Evolutionary conservation across 164 flowering plant genomes (phyloP).

Genomic region (Dillenia suffruticosa): DNA sequence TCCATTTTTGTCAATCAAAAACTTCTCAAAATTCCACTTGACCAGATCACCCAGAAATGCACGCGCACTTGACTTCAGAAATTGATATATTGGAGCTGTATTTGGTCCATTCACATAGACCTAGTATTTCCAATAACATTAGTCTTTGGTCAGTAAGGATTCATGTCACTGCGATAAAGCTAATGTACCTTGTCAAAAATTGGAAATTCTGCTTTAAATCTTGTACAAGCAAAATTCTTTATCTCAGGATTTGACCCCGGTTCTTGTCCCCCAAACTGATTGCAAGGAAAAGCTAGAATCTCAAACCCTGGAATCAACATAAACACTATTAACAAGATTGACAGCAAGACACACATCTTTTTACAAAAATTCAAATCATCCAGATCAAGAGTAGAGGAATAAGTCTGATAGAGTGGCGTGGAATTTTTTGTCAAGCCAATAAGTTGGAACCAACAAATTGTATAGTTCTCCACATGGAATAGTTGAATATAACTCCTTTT

Average conservation of each 20-base stretch:
- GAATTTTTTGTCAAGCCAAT: no score
- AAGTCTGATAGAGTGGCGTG: no score
- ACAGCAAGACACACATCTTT: no score
- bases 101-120: slow-evolving; percentile 90
- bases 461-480: no score
- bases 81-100: slow-evolving; percentile 89
- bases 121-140: slow-evolving; percentile 17
- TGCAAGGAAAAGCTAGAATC: slow-evolving; percentile 94
- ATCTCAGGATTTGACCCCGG: slow-evolving; percentile 87
- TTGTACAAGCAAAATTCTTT: slow-evolving; percentile 84
- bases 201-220: slow-evolving; percentile 90
- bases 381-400: no score
- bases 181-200: slow-evolving; percentile 81
- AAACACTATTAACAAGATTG: no score
- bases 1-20: slow-evolving; percentile 83
- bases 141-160: background rate
- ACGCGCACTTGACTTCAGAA: slow-evolving; percentile 77
- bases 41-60: slow-evolving; percentile 80
- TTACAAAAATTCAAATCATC: no score
- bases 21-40: slow-evolving; percentile 98
- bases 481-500: no score
- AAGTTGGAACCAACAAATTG: no score
- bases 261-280: slow-evolving; percentile 91
- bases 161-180: background rate
- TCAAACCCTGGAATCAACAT: slow-evolving; percentile 60